phyloP scores from a whole-genome alignment of 2,329 filamentous ascomycete genomes.

The Mycosphaerella sp. region DNA sequence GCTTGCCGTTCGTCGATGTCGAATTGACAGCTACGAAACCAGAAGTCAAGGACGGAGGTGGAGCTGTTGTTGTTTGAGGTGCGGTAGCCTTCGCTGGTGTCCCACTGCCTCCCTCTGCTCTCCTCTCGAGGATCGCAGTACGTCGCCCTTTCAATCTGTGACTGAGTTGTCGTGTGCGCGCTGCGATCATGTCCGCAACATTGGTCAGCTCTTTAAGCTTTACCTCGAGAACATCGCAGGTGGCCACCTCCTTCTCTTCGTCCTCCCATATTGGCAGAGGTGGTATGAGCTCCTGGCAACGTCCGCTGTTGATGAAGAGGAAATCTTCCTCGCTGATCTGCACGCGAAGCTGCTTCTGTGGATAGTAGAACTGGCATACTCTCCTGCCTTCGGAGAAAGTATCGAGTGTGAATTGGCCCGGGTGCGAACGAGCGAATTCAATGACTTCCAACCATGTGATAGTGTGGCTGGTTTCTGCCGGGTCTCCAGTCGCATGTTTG shows the following conservation, averaged over 20 bases:
- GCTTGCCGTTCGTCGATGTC: constrained; percentile 24
- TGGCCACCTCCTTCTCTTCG: constrained; percentile 76
- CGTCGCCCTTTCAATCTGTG: constrained; percentile 70
- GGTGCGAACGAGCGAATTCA: constrained; percentile 73
- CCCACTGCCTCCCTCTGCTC: constrained; percentile 39
- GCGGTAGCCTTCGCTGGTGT: constrained; percentile 33
- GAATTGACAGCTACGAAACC: constrained; percentile 56
- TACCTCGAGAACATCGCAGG: constrained; percentile 75
- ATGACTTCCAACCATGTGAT: constrained; percentile 83
- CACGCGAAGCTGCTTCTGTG: constrained; percentile 68
- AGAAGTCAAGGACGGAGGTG: constrained; percentile 20
- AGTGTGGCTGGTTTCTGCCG: constrained; percentile 34
- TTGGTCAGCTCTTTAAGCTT: constrained; percentile 71
- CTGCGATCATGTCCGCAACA: constrained; percentile 66
- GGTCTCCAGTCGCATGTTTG: constrained; percentile 32
- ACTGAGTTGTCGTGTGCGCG: constrained; percentile 68
- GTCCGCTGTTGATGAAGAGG: constrained; percentile 73
- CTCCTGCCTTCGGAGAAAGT: constrained; percentile 61
- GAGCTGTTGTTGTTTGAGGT: constrained; percentile 29
- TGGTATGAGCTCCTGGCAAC: constrained; percentile 74
- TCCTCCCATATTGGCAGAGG: constrained; percentile 77
- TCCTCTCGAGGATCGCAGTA: constrained; percentile 62
- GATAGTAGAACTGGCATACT: constrained; percentile 66
- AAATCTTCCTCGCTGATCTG: constrained; percentile 87
- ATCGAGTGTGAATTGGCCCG: constrained; percentile 67